Conservation (phyloP, 345 rosid species). For the Ailanthus altissimus region DNA sequence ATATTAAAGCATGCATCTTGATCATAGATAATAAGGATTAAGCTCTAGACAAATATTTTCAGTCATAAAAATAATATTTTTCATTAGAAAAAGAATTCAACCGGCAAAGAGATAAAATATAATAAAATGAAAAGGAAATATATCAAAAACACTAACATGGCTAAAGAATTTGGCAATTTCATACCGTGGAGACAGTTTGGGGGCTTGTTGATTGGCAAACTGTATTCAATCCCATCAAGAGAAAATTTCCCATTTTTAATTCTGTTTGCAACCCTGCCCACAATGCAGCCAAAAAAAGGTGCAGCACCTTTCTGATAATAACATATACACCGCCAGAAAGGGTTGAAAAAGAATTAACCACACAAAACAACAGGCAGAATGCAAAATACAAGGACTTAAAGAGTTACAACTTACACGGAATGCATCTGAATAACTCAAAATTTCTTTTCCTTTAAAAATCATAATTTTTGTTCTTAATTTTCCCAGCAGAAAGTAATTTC, state of each 20-base stretch:
- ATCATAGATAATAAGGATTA: not conserved
- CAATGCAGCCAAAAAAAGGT: conserved; percentile 91
- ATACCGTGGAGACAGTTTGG: conserved; percentile 97
- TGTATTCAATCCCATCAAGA: conserved; percentile 65
- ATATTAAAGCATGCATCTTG: not conserved
- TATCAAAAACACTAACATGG: not conserved
- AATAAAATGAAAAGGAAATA: not conserved
- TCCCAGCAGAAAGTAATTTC: not conserved
- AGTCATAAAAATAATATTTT: not conserved
- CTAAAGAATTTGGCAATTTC: not conserved
- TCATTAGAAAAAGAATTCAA: not conserved
- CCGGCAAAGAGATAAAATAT: not conserved
- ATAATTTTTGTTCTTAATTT: not conserved
- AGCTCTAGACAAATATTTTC: not conserved
- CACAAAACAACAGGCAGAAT: not conserved
- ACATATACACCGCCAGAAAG: conserved; percentile 4
- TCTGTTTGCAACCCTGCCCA: conserved; percentile 92
- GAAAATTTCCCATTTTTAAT: conserved; percentile 83
- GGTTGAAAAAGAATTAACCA: not conserved
- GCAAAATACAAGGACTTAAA: not conserved
- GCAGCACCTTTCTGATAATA: conserved; percentile 76
- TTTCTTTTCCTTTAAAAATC: not conserved
- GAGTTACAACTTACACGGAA: not conserved
- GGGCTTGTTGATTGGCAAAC: conserved; percentile 79
- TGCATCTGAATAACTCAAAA: not conserved